These are phyloP conservation scores for Calonectria honghensis DNA, from an alignment of 2,329 filamentous ascomycete genomes.

Conservation along the genomic window DNA sequence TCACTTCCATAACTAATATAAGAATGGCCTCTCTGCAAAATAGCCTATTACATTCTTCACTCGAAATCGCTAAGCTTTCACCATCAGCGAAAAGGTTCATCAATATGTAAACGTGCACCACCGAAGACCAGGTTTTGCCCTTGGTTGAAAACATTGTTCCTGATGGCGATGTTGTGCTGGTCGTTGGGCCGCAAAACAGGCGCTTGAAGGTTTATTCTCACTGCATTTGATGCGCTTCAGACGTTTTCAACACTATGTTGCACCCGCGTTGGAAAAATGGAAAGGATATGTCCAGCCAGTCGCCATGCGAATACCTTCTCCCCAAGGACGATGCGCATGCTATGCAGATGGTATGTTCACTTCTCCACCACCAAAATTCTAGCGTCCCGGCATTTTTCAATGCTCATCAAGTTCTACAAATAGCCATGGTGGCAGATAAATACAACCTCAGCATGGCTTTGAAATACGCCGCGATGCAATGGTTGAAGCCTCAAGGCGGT, in stretches of 20 bases:
- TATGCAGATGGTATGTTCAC: not conserved
- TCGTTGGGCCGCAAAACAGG: not conserved
- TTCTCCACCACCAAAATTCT: not conserved
- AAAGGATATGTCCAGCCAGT: not conserved
- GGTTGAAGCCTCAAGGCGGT: not conserved
- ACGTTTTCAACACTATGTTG: not conserved
- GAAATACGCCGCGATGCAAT: not conserved
- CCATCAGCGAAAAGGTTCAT: too few relatives aligned
- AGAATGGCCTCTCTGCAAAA: too few relatives aligned
- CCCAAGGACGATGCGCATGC: not conserved
- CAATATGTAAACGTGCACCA: too few relatives aligned
- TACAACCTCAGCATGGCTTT: not conserved
- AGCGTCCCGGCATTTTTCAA: fast-evolving
- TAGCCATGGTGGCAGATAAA: not conserved
- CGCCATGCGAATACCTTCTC: not conserved
- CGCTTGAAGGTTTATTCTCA: not conserved
- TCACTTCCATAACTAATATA: too few relatives aligned
- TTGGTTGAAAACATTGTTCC: not conserved
- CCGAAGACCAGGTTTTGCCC: not conserved
- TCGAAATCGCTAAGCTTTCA: too few relatives aligned
- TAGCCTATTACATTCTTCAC: too few relatives aligned
- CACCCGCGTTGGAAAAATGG: not conserved
- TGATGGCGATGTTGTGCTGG: not conserved
- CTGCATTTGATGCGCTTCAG: not conserved
- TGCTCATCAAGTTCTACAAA: not conserved